phyloP scores from a whole-genome alignment of 2,329 filamentous ascomycete species.

The Tolypocladium paradoxum region DNA sequence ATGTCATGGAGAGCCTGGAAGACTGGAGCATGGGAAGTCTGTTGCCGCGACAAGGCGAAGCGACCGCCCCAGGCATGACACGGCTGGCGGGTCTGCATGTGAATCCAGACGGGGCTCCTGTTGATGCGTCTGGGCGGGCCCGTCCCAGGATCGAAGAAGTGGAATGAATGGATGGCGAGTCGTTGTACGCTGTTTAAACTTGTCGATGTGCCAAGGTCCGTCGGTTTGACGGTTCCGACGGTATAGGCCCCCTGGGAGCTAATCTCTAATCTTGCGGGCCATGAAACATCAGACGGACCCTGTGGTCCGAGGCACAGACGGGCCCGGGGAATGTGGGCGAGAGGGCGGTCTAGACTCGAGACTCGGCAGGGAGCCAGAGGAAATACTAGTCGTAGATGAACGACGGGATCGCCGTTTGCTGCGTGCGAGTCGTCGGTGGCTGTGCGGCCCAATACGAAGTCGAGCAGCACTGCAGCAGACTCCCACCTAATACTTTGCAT shows the following conservation, averaged over 20 bases:
- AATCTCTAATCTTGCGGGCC: background rate
- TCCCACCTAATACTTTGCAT: no score
- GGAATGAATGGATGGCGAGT: constrained; percentile 30
- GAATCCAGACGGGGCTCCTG: constrained; percentile 15
- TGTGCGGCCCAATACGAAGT: background rate
- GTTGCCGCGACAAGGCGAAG: constrained; percentile 23
- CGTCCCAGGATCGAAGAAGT: constrained; percentile 48
- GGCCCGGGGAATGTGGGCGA: background rate
- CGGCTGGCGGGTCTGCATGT: constrained; percentile 28
- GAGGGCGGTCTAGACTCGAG: background rate
- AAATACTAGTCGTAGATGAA: background rate
- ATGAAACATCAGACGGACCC: constrained; percentile 2
- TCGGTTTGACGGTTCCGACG: background rate
- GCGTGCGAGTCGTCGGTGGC: background rate
- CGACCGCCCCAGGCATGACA: constrained; percentile 14
- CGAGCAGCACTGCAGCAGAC: no score
- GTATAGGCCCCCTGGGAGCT: background rate
- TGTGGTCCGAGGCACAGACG: background rate
- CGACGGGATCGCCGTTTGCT: background rate
- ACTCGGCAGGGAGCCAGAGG: background rate
- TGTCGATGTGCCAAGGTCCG: background rate
- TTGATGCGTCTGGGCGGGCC: constrained; percentile 13
- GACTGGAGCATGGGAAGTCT: constrained; percentile 46
- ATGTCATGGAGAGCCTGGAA: constrained; percentile 56
- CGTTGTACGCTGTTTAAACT: background rate